These are phyloP conservation scores for Fusarium veterinarium DNA, from an alignment of 2,329 filamentous ascomycete genomes.

Conservation along the genomic window DNA sequence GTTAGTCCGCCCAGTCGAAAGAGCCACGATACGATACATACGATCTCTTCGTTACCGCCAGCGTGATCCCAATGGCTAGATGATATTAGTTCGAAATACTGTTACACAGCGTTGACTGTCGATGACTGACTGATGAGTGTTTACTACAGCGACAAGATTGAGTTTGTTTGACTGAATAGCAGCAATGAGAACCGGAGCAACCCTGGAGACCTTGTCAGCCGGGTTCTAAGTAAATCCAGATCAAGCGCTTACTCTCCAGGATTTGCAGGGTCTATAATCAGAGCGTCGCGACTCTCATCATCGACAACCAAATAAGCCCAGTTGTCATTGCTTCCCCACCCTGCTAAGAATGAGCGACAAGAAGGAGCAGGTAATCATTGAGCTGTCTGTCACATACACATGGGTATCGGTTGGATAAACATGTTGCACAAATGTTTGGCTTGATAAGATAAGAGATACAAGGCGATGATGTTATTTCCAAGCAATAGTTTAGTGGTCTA, in stretches of 20 bases:
- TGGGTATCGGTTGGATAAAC: neutral
- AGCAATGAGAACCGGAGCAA: neutral
- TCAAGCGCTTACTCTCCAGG: neutral
- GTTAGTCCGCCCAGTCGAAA: neutral
- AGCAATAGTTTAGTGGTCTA: neutral
- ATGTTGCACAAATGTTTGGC: neutral
- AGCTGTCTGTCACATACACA: neutral
- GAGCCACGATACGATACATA: neutral
- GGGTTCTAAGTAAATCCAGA: fast-evolving
- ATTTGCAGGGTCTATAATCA: neutral
- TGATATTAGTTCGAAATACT: neutral
- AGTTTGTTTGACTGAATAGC: neutral
- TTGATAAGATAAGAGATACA: neutral
- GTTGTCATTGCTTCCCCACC: neutral
- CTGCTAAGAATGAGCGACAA: neutral
- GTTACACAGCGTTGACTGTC: fast-evolving
- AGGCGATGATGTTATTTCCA: neutral
- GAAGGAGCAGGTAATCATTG: neutral
- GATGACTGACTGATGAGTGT: neutral
- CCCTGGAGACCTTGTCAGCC: neutral
- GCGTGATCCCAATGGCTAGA: neutral
- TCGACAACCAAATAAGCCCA: neutral
- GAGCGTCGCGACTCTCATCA: neutral
- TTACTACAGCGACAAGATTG: neutral
- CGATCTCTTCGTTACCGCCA: neutral